Percentiles rank a stretch among this genome's conserved stretches.
Evolutionary conservation across 306 rosid species (phyloP).

Genomic region (Prunus salicina): DNA sequence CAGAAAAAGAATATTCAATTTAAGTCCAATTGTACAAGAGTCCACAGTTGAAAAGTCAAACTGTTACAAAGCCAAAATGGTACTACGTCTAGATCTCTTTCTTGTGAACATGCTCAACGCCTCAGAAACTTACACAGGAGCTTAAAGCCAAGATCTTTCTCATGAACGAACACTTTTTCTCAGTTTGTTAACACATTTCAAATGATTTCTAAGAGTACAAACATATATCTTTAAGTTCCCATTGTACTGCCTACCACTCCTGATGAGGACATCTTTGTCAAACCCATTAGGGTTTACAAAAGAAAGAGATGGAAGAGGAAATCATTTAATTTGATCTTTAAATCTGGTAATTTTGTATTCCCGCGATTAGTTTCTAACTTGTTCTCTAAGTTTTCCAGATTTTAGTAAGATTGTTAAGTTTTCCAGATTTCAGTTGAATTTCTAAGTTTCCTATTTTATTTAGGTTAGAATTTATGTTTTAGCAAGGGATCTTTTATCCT

Average conservation of each 20-base stretch:
- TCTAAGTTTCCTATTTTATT: too few relatives aligned
- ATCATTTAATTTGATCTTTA: too few relatives aligned
- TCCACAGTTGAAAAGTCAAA: not conserved
- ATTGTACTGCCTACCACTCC: not conserved
- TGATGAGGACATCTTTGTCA: too few relatives aligned
- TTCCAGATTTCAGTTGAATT: too few relatives aligned
- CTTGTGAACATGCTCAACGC: not conserved
- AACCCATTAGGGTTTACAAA: too few relatives aligned
- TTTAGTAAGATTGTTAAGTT: too few relatives aligned
- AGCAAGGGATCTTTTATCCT: too few relatives aligned
- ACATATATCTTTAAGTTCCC: not conserved
- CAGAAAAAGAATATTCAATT: not conserved
- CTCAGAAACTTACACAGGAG: not conserved
- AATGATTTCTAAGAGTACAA: not conserved
- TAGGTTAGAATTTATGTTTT: too few relatives aligned
- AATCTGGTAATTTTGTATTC: too few relatives aligned
- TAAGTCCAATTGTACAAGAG: not conserved
- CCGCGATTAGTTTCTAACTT: too few relatives aligned
- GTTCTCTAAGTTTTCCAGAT: too few relatives aligned
- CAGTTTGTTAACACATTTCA: not conserved
- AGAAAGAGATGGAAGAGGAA: too few relatives aligned
- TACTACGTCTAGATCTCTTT: not conserved
- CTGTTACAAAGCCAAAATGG: not conserved
- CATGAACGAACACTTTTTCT: not conserved
- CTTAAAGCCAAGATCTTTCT: not conserved